phyloP scores from a whole-genome alignment of 2,329 filamentous ascomycete genomes.

The Ascochyta lentis region DNA sequence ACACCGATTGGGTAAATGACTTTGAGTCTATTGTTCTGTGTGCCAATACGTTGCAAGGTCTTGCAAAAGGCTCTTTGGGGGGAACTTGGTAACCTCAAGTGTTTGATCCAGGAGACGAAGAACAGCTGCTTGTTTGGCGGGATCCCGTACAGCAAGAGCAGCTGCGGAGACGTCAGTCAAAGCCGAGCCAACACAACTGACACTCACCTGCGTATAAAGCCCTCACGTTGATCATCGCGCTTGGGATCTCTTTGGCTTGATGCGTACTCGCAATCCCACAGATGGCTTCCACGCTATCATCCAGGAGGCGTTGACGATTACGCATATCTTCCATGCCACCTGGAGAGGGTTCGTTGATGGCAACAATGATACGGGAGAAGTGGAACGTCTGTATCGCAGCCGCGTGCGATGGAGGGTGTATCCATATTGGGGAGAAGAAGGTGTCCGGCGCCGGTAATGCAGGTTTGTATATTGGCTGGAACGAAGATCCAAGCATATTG shows the following conservation, averaged over 20 bases:
- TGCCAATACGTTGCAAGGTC: constrained; percentile 41
- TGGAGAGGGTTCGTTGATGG: constrained; percentile 60
- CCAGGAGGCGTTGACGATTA: constrained; percentile 53
- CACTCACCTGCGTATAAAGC: constrained; percentile 41
- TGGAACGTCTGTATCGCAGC: constrained; percentile 61
- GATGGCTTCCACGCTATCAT: constrained; percentile 57
- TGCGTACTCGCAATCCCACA: constrained; percentile 58
- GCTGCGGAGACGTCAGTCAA: constrained; percentile 23
- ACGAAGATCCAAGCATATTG: constrained; percentile 53
- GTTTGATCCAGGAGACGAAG: constrained; percentile 36
- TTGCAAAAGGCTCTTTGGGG: constrained; percentile 36
- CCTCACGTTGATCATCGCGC: constrained; percentile 38
- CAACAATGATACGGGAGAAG: constrained; percentile 61
- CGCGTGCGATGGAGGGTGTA: constrained; percentile 43
- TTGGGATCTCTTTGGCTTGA: constrained; percentile 34
- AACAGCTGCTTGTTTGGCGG: constrained; percentile 35
- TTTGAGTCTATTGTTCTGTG: constrained; percentile 12
- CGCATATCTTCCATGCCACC: constrained; percentile 59
- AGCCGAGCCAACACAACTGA: not conserved
- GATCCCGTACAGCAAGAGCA: constrained; percentile 41
- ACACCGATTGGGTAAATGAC: not conserved
- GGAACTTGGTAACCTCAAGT: constrained; percentile 39
- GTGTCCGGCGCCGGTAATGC: constrained; percentile 17
- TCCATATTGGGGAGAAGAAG: constrained; percentile 35
- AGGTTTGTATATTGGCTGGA: constrained; percentile 50